Conservation (phyloP, 768 basidiomycete species). For the Dioszegia aurantiaca region DNA sequence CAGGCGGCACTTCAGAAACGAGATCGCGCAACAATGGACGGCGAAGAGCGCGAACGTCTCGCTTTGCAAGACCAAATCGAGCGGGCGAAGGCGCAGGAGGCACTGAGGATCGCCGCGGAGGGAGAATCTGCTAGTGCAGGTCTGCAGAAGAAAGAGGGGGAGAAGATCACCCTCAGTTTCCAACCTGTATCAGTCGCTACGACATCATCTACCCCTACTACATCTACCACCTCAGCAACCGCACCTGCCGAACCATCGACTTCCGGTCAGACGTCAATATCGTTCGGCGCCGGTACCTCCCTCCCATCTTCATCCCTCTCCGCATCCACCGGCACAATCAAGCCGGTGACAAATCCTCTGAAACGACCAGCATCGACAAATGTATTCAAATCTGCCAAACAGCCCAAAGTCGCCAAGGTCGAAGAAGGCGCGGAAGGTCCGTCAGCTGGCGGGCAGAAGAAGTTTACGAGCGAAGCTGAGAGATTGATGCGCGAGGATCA, state of each 20-base stretch:
- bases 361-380: slow-evolving; percentile 56
- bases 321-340: not conserved
- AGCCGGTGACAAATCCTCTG: slow-evolving; percentile 31
- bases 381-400: slow-evolving; percentile 56
- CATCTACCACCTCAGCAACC: not conserved
- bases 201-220: not conserved
- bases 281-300: not conserved
- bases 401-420: slow-evolving; percentile 55
- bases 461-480: slow-evolving; percentile 75
- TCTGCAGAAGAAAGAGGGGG: slow-evolving; percentile 44
- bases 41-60: slow-evolving; percentile 88
- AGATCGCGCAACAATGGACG: slow-evolving; percentile 83
- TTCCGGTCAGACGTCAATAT: not conserved
- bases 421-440: slow-evolving; percentile 18
- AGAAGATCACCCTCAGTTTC: slow-evolving; percentile 40
- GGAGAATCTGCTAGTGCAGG: slow-evolving; percentile 20
- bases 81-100: slow-evolving; percentile 60
- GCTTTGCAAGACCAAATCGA: slow-evolving; percentile 92
- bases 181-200: not conserved
- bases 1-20: slow-evolving; percentile 63
- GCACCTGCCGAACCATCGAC: not conserved
- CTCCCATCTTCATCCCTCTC: not conserved
- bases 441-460: slow-evolving; percentile 55
- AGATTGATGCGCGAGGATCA: slow-evolving; percentile 83
- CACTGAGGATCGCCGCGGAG: slow-evolving; percentile 15